These are phyloP conservation scores for Candida maesae DNA, from an alignment of 805 yeast genomes.

Conservation along the genomic window DNA sequence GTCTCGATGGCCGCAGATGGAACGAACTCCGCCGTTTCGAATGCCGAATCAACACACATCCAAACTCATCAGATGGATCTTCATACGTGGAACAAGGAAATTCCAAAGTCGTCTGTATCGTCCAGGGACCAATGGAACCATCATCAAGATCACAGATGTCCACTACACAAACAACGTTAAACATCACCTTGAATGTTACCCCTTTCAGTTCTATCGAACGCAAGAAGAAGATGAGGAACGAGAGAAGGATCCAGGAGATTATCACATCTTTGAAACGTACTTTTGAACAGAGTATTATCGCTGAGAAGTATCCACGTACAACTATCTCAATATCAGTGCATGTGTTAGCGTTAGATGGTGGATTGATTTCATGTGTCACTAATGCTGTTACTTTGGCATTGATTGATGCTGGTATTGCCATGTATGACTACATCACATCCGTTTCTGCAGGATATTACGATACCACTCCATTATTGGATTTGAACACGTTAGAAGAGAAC, in stretches of 20 bases:
- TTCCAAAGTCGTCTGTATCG: constrained; percentile 79
- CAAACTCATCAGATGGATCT: constrained; percentile 86
- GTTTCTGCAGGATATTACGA: constrained; percentile 79
- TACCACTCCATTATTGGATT: constrained; percentile 73
- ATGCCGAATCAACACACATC: constrained; percentile 83
- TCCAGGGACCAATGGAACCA: constrained; percentile 91
- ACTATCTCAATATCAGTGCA: constrained; percentile 70
- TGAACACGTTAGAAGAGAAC: constrained; percentile 75
- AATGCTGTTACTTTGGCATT: constrained; percentile 88
- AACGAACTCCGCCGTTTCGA: constrained; percentile 83
- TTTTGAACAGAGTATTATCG: constrained; percentile 68
- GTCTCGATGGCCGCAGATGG: constrained; percentile 94
- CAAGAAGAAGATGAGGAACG: constrained; percentile 63
- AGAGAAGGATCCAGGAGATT: constrained; percentile 65
- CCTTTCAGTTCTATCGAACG: constrained; percentile 79
- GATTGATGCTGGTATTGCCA: constrained; percentile 92
- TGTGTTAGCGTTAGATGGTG: constrained; percentile 89
- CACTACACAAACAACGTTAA: constrained; percentile 51
- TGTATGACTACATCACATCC: constrained; percentile 86
- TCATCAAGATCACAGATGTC: constrained; percentile 47
- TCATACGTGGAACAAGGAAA: constrained; percentile 90
- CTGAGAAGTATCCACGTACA: constrained; percentile 78
- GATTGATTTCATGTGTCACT: constrained; percentile 69
- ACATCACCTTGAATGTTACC: constrained; percentile 66
- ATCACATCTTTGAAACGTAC: constrained; percentile 65